Conservation (phyloP, 2,329 filamentous ascomycete genomes). For the Sarocladium kiliense region DNA sequence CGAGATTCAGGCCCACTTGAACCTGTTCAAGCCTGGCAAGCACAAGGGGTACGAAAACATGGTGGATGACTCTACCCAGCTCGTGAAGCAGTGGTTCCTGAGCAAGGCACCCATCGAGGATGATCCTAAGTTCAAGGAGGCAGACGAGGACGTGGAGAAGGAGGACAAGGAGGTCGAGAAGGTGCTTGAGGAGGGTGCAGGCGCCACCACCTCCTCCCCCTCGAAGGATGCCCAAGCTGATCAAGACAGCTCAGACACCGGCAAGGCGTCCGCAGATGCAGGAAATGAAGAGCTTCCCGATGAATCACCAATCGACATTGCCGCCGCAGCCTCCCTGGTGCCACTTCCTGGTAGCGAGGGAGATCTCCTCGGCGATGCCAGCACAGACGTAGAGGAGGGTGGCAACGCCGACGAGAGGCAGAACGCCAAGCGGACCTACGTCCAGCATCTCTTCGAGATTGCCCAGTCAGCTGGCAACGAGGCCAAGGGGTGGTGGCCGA, state of each 20-base stretch:
- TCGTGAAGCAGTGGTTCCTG: slow-evolving; percentile 53
- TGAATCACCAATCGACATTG: slow-evolving; percentile 46
- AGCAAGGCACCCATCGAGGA: slow-evolving; percentile 40
- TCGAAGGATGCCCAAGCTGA: slow-evolving; percentile 13
- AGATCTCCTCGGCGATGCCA: slow-evolving; percentile 23
- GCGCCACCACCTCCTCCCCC: slow-evolving; percentile 11
- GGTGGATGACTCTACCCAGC: slow-evolving; percentile 51
- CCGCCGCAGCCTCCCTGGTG: slow-evolving; percentile 44
- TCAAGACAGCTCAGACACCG: slow-evolving; percentile 1
- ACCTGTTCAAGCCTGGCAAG: slow-evolving; percentile 56
- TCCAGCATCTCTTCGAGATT: slow-evolving; percentile 43
- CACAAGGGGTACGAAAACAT: slow-evolving; percentile 62
- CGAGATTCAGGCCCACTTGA: slow-evolving; percentile 69
- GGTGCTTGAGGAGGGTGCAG: slow-evolving; percentile 19
- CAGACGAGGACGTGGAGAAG: slow-evolving; percentile 28
- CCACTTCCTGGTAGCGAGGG: slow-evolving; percentile 39
- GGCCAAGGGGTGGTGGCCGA: slow-evolving; percentile 40
- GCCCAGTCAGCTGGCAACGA: slow-evolving; percentile 44
- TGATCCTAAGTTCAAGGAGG: slow-evolving; percentile 38
- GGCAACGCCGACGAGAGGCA: slow-evolving; percentile 23
- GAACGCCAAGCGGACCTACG: slow-evolving; percentile 32
- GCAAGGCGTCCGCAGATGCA: slow-evolving; percentile 7
- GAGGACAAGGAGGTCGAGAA: slow-evolving; percentile 25
- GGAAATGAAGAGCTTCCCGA: slow-evolving; percentile 23
- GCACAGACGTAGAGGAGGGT: slow-evolving; percentile 23